Conservation (phyloP, 495 filamentous ascomycete genomes). For the Penicillium paxilli region DNA sequence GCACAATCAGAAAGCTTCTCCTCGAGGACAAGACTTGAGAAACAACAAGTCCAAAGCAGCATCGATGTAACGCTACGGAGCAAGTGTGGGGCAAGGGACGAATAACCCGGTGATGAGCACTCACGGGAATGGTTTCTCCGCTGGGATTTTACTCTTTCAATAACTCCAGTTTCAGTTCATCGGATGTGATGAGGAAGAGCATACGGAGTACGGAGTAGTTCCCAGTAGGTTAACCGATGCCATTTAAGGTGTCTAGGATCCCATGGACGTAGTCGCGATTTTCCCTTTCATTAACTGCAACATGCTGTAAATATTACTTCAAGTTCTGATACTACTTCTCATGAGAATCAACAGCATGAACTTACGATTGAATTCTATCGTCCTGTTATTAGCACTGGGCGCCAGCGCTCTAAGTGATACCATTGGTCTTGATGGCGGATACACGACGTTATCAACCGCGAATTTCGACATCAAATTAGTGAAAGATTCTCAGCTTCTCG, state of each 20-base stretch:
- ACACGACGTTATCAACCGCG: conserved; percentile 29
- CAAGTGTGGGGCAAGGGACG: conserved; percentile 8
- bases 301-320: not conserved
- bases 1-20: not conserved
- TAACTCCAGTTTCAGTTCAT: not conserved
- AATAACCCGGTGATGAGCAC: not conserved
- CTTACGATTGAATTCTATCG: not conserved
- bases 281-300: not conserved
- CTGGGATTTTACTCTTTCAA: conserved; percentile 1
- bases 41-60: not conserved
- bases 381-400: conserved; percentile 1
- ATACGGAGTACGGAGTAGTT: too few species aligned
- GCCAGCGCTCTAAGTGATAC: conserved; percentile 11
- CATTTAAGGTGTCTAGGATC: too few species aligned
- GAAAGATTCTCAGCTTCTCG: conserved; percentile 33
- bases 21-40: not conserved
- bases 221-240: too few species aligned
- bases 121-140: conserved; percentile 2
- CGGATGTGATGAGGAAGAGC: too few species aligned
- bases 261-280: too few species aligned
- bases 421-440: conserved; percentile 35
- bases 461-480: conserved; percentile 42
- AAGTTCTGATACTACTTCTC: too few species aligned
- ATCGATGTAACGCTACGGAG: conserved; percentile 10
- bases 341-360: conserved; percentile 1